A percentile compares a stretch with the other conserved stretches of the same genome.
Conservation (phyloP, 2,329 filamentous ascomycete species). For the Teratosphaeria epicoccoides region DNA sequence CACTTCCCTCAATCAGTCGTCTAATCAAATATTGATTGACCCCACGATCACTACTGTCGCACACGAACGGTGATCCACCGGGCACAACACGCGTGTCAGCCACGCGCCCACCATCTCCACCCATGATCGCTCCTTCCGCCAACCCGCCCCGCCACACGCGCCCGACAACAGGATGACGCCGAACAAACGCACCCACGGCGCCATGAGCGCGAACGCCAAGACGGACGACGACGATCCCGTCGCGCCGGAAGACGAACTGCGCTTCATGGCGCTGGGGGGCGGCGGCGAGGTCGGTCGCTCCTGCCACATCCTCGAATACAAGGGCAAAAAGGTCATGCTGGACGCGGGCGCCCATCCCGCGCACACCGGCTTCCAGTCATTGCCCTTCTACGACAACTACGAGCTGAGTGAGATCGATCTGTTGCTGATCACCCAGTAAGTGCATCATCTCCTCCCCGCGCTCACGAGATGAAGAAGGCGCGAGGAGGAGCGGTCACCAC, state of each 20-base stretch:
- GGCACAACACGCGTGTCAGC: too few relatives aligned
- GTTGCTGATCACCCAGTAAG: constrained; percentile 98
- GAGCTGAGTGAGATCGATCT: constrained; percentile 95
- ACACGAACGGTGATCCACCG: neutral
- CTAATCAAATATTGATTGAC: neutral
- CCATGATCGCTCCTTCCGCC: neutral
- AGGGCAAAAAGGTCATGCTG: constrained; percentile 98
- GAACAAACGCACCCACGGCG: constrained; percentile 58
- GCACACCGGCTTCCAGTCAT: constrained; percentile 82
- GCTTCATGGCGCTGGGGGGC: constrained; percentile 86
- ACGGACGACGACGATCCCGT: constrained; percentile 69
- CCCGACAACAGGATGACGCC: constrained; percentile 62
- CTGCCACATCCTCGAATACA: constrained; percentile 97
- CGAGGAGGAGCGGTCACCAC: constrained; percentile 8
- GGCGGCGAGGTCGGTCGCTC: constrained; percentile 96
- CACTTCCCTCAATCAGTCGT: neutral
- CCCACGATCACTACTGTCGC: neutral
- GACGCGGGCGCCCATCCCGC: constrained; percentile 96
- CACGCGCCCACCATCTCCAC: neutral
- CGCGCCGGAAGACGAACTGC: constrained; percentile 85
- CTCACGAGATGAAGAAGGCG: neutral
- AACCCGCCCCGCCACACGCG: too few relatives aligned
- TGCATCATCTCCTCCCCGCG: constrained; percentile 20
- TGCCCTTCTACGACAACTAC: constrained; percentile 98
- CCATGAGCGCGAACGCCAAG: constrained; percentile 56